phyloP scores from a whole-genome alignment of 1,139 yeast genomes.

The Groenewaldozyma auringiensis region DNA sequence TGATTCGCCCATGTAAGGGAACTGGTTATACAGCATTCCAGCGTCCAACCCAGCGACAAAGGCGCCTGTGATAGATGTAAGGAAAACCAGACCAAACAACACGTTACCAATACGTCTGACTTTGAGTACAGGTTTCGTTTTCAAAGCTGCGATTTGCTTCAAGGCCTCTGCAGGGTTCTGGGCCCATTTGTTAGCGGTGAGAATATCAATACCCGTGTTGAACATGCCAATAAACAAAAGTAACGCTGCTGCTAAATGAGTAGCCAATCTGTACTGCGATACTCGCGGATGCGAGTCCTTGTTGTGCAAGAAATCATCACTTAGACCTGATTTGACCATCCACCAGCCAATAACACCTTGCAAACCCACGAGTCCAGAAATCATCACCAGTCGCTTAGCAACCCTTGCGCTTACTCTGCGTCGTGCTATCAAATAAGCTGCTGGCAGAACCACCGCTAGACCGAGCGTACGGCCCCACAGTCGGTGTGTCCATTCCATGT shows the following conservation, averaged over 20 bases:
- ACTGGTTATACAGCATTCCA: slow-evolving; percentile 89
- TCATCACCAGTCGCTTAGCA: slow-evolving; percentile 58
- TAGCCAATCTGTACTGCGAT: slow-evolving; percentile 87
- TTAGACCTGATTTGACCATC: slow-evolving; percentile 98
- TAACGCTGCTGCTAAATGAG: slow-evolving; percentile 93
- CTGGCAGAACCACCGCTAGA: slow-evolving; percentile 72
- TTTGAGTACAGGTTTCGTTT: slow-evolving; percentile 48
- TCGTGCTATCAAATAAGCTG: slow-evolving; percentile 65
- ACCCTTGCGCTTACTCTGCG: slow-evolving; percentile 63
- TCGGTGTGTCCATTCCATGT: slow-evolving; percentile 98
- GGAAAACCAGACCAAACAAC: slow-evolving; percentile 59
- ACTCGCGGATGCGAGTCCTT: slow-evolving; percentile 86
- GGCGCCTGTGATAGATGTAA: slow-evolving; percentile 95
- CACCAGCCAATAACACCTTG: slow-evolving; percentile 99
- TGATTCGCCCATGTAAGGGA: slow-evolving; percentile 86
- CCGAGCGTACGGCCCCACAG: slow-evolving; percentile 90
- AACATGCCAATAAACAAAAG: slow-evolving; percentile 80
- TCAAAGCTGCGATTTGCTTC: slow-evolving; percentile 45
- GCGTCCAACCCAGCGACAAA: slow-evolving; percentile 98
- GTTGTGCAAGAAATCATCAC: slow-evolving; percentile 68
- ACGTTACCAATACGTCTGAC: slow-evolving; percentile 50
- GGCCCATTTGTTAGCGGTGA: slow-evolving; percentile 67
- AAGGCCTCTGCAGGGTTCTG: slow-evolving; percentile 50
- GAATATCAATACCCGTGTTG: slow-evolving; percentile 78
- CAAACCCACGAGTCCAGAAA: slow-evolving; percentile 72